Evolutionary conservation across 73 alveolate genomes (phyloP).

Genomic region (Symbiodinium natans): DNA sequence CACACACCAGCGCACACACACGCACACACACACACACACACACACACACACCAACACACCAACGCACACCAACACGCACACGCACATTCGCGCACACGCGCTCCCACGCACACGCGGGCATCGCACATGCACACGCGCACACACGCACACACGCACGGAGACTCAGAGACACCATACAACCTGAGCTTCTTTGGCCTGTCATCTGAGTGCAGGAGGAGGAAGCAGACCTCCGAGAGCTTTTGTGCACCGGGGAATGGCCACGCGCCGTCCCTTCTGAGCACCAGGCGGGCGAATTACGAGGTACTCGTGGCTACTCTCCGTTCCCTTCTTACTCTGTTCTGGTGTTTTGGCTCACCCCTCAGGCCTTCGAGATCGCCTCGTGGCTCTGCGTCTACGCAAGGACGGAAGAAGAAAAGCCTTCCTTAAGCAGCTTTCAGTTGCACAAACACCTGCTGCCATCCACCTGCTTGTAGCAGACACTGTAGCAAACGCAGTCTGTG

Average conservation of each 20-base stretch:
- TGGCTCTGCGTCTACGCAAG: not conserved
- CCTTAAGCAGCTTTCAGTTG: not conserved
- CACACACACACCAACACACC: too few species aligned
- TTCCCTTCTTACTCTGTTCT: not conserved
- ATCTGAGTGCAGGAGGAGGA: not conserved
- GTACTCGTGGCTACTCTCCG: not conserved
- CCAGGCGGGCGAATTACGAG: not conserved
- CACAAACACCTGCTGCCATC: too few species aligned
- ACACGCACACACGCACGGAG: too few species aligned
- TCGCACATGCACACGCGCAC: too few species aligned
- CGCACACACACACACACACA: too few species aligned
- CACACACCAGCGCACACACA: too few species aligned
- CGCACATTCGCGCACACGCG: too few species aligned
- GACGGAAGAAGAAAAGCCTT: not conserved
- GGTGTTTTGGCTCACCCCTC: not conserved
- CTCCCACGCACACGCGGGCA: too few species aligned
- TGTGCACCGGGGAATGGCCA: slow-evolving; percentile 29
- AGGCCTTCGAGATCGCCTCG: slow-evolving; percentile 56
- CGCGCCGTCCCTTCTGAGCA: slow-evolving; percentile 3
- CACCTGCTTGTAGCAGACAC: too few species aligned
- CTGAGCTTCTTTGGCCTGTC: too few species aligned
- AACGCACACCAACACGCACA: too few species aligned
- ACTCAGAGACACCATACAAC: too few species aligned
- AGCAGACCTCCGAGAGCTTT: not conserved
- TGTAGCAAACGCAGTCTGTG: not conserved